phyloP scores from a whole-genome alignment of 2,329 filamentous ascomycete species.

The Fusarium verticillioides region DNA sequence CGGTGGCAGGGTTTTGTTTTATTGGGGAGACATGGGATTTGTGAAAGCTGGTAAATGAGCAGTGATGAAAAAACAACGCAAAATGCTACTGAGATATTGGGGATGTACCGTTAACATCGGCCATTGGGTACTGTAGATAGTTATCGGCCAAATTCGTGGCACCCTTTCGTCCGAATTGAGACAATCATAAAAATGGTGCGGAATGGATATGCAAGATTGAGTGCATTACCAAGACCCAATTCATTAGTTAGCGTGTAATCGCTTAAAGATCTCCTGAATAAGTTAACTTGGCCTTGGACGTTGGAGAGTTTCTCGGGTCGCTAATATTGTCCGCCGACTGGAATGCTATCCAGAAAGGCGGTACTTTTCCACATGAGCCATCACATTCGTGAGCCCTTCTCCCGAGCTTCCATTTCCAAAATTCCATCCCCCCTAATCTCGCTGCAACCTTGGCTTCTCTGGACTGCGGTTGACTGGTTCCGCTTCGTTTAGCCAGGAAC shows the following conservation, averaged over 20 bases:
- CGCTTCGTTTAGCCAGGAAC: slow-evolving; percentile 37
- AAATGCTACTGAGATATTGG: slow-evolving; percentile 1
- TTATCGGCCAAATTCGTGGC: slow-evolving; percentile 7
- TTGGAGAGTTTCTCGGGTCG: neutral
- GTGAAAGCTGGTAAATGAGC: slow-evolving; percentile 29
- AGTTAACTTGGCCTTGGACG: neutral
- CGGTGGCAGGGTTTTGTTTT: slow-evolving; percentile 19
- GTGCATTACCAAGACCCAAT: slow-evolving; percentile 17
- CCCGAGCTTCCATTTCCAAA: slow-evolving; percentile 21
- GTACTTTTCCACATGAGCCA: slow-evolving; percentile 2
- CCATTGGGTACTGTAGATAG: neutral
- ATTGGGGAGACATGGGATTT: slow-evolving; percentile 26
- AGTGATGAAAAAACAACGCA: slow-evolving; percentile 27
- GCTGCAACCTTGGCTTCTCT: slow-evolving; percentile 8
- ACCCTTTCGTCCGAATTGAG: slow-evolving; percentile 13
- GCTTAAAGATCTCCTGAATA: neutral
- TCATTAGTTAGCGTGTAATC: slow-evolving; percentile 12
- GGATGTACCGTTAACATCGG: neutral
- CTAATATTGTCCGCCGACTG: neutral
- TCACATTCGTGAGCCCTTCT: slow-evolving; percentile 17
- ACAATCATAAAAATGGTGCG: slow-evolving; percentile 23
- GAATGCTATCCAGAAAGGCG: slow-evolving; percentile 1
- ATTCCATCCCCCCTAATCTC: slow-evolving; percentile 20
- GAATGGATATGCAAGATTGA: slow-evolving; percentile 39
- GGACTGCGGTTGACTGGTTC: slow-evolving; percentile 10